Evolutionary conservation across 176 grass and related monocot genomes (phyloP), one percentile per base, ranked within the genome.

Genomic region (Melocanna baccifera): DNA sequence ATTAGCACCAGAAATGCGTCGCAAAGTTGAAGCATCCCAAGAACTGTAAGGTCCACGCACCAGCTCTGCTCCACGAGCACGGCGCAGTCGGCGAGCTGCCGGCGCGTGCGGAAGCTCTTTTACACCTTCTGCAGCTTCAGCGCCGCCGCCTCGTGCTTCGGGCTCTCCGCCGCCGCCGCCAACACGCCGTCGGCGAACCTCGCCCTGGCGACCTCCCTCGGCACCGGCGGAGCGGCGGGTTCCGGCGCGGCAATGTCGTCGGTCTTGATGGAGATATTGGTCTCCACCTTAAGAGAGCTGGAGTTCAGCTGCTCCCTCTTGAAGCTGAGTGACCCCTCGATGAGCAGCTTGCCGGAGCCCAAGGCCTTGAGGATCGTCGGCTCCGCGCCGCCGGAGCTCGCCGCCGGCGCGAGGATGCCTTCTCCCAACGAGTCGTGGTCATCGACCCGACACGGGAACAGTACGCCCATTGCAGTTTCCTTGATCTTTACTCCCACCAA

Each of bases 71-170:
- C 94, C 42, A 87, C 85, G 29, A 97, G 73, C 37, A 97, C 94
- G 29, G 94, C 94, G 62, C 91, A 93, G 77, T 97, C 94, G 15
- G 94, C 94, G 62, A 97, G 94, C 86, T 97, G 91, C n/a, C 94
- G 88, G 16, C 94, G 90, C 48, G 94, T 97, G 36, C 94, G 81
- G 86, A 97, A 97, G 87, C 94, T 97, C 85, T 97, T 94, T 85
- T 97, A 97, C 39, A 94, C 94, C 79, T 97, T 97, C 90, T 97
- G 94, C 79, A 97, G 84, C 89, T 84, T 76, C 28, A 91, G 79
- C 18, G 94, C 91, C 25, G 91, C 94, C 2, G 91, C 94, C 58
- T 97, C 89, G 36, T 97, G 91, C 69, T 94, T 90, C 12, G 94
- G 94, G 75, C 87, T 91, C 23, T 91, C 91, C 25, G 91, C 94